phyloP scores from a whole-genome alignment of 2,329 filamentous ascomycete species.

The Pseudogymnoascus destructans region DNA sequence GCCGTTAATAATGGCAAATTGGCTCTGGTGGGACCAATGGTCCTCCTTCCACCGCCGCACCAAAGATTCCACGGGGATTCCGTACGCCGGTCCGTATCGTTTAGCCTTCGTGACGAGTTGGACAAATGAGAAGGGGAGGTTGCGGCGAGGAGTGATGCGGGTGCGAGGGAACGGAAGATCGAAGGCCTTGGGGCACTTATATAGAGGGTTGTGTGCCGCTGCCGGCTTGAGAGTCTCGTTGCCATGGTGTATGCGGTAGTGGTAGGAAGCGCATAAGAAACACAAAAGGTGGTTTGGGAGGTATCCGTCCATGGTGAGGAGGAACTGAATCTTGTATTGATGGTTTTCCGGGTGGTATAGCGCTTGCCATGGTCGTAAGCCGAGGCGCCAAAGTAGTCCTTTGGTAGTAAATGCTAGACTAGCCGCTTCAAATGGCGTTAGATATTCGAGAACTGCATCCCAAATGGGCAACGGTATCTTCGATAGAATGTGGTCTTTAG shows the following conservation, averaged over 20 bases:
- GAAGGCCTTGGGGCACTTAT: slow-evolving; percentile 39
- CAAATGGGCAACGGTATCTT: slow-evolving; percentile 28
- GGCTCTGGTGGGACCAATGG: slow-evolving; percentile 41
- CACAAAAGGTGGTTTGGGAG: slow-evolving; percentile 45
- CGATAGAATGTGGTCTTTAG: background rate
- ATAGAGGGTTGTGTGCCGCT: slow-evolving; percentile 42
- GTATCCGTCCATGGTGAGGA: slow-evolving; percentile 36
- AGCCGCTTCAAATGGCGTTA: slow-evolving; percentile 35
- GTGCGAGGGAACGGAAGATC: slow-evolving; percentile 33
- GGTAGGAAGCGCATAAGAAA: slow-evolving; percentile 42
- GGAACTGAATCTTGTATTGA: slow-evolving; percentile 35
- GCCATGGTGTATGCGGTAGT: slow-evolving; percentile 39
- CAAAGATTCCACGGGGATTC: slow-evolving; percentile 34
- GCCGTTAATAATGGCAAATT: slow-evolving; percentile 39
- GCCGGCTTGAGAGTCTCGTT: slow-evolving; percentile 40
- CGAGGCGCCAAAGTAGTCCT: slow-evolving; percentile 32
- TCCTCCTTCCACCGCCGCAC: slow-evolving; percentile 37
- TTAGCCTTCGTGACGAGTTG: slow-evolving; percentile 41
- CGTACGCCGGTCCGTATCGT: slow-evolving; percentile 34
- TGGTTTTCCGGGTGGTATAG: slow-evolving; percentile 32
- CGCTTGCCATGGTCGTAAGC: slow-evolving; percentile 28
- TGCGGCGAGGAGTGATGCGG: slow-evolving; percentile 40
- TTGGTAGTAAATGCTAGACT: slow-evolving; percentile 37
- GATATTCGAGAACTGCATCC: slow-evolving; percentile 30
- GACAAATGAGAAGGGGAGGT: slow-evolving; percentile 44